phyloP scores from a whole-genome alignment of 2,329 filamentous ascomycete species.

The Pseudogymnoascus sp. region DNA sequence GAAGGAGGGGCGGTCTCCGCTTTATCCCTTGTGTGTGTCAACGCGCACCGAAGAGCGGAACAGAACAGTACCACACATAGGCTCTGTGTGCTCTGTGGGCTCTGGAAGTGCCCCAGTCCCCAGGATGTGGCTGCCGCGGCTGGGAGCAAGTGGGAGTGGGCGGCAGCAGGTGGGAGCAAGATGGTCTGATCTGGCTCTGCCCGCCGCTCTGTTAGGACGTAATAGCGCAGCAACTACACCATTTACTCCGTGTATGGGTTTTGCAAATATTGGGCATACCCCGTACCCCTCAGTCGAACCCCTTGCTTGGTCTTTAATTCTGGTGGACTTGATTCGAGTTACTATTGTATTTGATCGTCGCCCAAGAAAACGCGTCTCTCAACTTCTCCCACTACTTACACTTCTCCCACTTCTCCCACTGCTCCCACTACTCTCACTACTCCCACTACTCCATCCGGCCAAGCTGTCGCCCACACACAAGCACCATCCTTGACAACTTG shows the following conservation, averaged over 20 bases:
- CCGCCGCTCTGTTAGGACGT: neutral
- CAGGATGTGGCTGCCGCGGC: neutral
- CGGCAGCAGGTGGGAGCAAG: neutral
- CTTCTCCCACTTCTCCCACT: neutral
- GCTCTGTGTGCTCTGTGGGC: neutral
- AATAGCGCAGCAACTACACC: neutral
- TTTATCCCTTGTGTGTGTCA: neutral
- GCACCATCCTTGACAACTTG: conserved; percentile 4
- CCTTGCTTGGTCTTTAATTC: neutral
- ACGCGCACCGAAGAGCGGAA: neutral
- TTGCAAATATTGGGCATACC: neutral
- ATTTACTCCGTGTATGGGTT: neutral
- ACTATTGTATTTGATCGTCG: neutral
- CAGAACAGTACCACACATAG: neutral
- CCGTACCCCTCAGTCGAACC: neutral
- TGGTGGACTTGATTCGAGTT: neutral
- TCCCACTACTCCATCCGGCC: neutral
- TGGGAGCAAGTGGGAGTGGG: neutral
- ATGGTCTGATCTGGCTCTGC: neutral
- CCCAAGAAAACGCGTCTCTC: neutral
- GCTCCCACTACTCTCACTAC: neutral
- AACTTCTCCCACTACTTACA: neutral
- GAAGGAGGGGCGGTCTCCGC: neutral
- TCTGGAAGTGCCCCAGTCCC: neutral
- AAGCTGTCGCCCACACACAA: neutral